Base-by-base conservation (phyloP, 305 asterid genomes). In the Fraxinus albicans region DNA sequence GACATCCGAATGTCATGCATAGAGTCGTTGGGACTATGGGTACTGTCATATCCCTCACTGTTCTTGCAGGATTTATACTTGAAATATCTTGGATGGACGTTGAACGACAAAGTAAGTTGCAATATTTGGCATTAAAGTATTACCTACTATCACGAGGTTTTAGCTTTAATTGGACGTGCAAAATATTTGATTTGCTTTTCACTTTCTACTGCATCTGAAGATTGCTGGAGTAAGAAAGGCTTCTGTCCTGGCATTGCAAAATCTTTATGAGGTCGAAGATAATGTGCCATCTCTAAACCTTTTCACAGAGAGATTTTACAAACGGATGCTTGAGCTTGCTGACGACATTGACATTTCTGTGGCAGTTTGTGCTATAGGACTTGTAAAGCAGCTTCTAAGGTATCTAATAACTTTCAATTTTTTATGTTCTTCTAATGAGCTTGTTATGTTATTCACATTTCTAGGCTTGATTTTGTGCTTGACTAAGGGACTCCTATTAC, bases 51-150 rank as follows among this genome's bases (percentile, higher is more conserved):
- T 87, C 99, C 98, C 67, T 91, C 97, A 34, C 89, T 96, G 86
- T 96, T 96, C 91, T 92, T 96, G 92, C 98, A 94, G 94, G 99
- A 96, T 90, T 87, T 91, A 86, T 93, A 96, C 86, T 90, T 96
- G 90, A 96, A 94, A 87, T 96, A 96, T 88, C 98, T 96, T 76
- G 99, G 99, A 79, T 96, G 99, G 99, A 96, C 99, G 74, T 87
- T 96, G 91, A 96, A 94, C 79, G 99, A 96, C 91, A 96, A 94
- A 94, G 99, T 96, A 88, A 86, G 94, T 86, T 81, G 19, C 60
- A 80, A 73, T 84, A 76, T n/a, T 77, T 31, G 69, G 25, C 21
- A 47, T 53, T 13, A 77, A 44, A 70, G 29, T 13, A 70, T 65
- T 84, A 1, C 60, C 31, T 44, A 44, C 33, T 82, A 8, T 8